Base-by-base conservation (phyloP, 805 yeast genomes). In the Zygosaccharomyces siamensis region DNA sequence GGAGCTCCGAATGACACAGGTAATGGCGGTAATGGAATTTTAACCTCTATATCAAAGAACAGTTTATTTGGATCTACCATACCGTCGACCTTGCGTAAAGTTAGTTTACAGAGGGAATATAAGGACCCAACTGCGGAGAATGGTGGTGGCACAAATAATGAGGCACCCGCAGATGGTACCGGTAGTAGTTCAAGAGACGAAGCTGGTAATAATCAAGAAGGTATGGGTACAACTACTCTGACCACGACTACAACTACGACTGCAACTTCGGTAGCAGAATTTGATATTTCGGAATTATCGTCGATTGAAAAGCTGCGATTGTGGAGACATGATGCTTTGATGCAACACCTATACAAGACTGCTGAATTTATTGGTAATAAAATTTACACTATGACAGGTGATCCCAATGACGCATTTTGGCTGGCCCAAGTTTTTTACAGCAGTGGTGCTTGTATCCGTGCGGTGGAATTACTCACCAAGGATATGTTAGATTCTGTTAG, bases 341-440 rank as follows among this genome's bases (percentile, higher is more conserved):
- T 86, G 84, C 96, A 90, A 58, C 97, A 90, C 64, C 95, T 89
- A 53, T 87, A 87, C 65, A 76, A 76, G 39, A 88, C 97, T 0
- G 97, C 98, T 0, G 92, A 85, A 58, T 89, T 82, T 63, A 78
- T 93, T 24, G 98, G 96, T 12, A 96, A 93, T 69, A 92, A 90
- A 59, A 87, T 93, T 6, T 75, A 88, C 37, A 79, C 89, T 1
- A 70, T 93, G 51, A 89, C 97, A 0, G 76, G 77, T 50, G 97
- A 90, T 61, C 86, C 96, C 11, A 87, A 84, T 60, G 98, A 92
- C 64, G 97, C 97, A 8, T 92, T 89, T 66, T 90, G 97, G 97
- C 73, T 92, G 27, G 97, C 96, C 0, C 97, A 92, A 69, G 95
- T 86, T 4, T 82, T 85, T 64, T 88, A 81, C 65, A 73, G 81